Percentiles rank a stretch among this genome's conserved stretches.
Conservation (phyloP, 2,329 filamentous ascomycete genomes). For the Fusarium papillatum region DNA sequence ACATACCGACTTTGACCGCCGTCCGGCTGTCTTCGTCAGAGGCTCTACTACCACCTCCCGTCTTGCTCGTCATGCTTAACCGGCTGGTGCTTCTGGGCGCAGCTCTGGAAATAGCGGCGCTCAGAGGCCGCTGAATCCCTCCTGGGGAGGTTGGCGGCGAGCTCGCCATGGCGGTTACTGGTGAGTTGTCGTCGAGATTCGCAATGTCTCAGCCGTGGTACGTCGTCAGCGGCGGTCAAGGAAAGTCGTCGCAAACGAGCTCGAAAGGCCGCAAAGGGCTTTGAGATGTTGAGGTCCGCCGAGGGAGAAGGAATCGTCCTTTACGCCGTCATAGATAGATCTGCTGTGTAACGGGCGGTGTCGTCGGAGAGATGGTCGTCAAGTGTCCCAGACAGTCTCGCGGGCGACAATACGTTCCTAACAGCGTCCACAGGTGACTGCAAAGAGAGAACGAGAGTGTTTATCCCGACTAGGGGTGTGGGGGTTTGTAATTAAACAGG, state of each 20-base stretch:
- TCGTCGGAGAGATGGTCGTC: constrained; percentile 35
- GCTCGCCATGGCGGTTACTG: constrained; percentile 67
- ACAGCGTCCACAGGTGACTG: constrained; percentile 31
- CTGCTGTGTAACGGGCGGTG: constrained; percentile 24
- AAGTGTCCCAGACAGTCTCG: constrained; percentile 39
- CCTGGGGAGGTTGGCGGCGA: constrained; percentile 79
- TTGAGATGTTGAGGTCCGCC: constrained; percentile 29
- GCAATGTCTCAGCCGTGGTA: constrained; percentile 30
- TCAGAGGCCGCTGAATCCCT: constrained; percentile 78
- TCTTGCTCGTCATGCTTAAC: constrained; percentile 87
- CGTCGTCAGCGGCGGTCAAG: constrained; percentile 19
- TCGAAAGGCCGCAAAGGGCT: constrained; percentile 33
- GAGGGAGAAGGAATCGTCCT: constrained; percentile 29
- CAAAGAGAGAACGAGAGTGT: constrained; percentile 35
- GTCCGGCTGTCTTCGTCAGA: constrained; percentile 94
- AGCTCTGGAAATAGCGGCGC: constrained; percentile 82
- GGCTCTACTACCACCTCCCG: constrained; percentile 81
- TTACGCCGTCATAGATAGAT: constrained; percentile 47
- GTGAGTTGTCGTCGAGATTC: constrained; percentile 25
- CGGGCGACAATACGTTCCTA: constrained; percentile 25
- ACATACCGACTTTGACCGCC: constrained; percentile 96
- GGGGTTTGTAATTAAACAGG: constrained; percentile 47
- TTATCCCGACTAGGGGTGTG: constrained; percentile 44
- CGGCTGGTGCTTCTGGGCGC: constrained; percentile 84
- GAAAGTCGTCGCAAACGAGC: constrained; percentile 21